phyloP scores from a whole-genome alignment of 306 rosid genomes.

The Lathyrus oleraceus region DNA sequence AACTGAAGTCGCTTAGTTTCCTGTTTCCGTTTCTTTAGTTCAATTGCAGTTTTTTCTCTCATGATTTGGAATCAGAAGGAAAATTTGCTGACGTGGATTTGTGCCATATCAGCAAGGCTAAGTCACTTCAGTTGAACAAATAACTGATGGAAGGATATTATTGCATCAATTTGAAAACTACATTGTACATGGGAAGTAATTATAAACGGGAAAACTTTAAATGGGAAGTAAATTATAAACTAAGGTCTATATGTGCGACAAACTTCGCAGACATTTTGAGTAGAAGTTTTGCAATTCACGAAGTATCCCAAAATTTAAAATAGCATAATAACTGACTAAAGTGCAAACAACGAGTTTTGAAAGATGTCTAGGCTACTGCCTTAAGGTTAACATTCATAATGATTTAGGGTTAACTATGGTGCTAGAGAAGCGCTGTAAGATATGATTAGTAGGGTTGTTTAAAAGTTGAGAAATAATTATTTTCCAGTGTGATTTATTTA shows the following conservation, averaged over 20 bases:
- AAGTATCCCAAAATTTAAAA: not conserved
- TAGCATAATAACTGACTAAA: conserved; percentile 23
- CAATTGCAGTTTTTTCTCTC: conserved; percentile 7
- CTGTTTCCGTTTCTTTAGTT: conserved; percentile 11
- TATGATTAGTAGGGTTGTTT: conserved; percentile 13
- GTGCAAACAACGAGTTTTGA: conserved; percentile 18
- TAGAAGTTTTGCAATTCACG: not conserved
- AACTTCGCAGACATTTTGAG: not conserved
- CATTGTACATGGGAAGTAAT: not conserved
- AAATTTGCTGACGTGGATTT: not conserved
- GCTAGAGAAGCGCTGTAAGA: conserved; percentile 9
- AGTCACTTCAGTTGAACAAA: conserved; percentile 17
- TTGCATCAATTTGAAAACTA: conserved; percentile 20
- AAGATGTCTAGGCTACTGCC: conserved; percentile 3
- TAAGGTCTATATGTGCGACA: conserved; percentile 5
- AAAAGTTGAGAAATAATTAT: conserved; percentile 34
- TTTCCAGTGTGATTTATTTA: not conserved
- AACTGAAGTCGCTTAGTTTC: too few species aligned
- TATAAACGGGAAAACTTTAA: too few species aligned
- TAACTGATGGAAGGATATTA: not conserved
- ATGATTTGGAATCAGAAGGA: not conserved
- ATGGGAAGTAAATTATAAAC: not conserved
- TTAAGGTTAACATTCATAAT: not conserved
- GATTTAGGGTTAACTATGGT: conserved; percentile 17
- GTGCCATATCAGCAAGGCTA: conserved; percentile 20